Evolutionary conservation across 108 stramenopile genomes (phyloP), one percentile per base, ranked within the genome.

Genomic region (Nitzschia sp.): DNA sequence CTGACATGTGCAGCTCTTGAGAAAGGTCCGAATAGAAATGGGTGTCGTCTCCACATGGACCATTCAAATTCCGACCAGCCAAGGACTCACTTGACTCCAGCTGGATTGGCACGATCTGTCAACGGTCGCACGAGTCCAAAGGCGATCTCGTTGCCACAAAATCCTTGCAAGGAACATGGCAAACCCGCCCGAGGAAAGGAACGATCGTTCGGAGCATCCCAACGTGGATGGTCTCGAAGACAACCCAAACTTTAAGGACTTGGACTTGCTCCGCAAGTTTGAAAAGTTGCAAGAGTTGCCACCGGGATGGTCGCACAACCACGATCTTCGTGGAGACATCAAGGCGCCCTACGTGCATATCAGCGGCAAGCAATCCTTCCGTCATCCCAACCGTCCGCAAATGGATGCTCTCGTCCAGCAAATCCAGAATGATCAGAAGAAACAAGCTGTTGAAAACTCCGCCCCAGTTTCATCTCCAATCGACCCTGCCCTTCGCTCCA

Each of bases 301-400:
- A 9, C 56, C 50, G 9, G 72, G 72, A 44, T 67, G 72, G 67
- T 58, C 50, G 12, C 51, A 42, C 10, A 62, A 63, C 41, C 40
- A 7, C 25, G 54, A 70, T 14, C 41, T 38, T 22, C 10, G 25
- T 8, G 20, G 34, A 21, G 29, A 44, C 25, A 6, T 22, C n/a
- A 46, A 52, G 39, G 61, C 70, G 24, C 70, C 61, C 15, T 71
- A 39, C 42, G 15, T 71, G 12, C 70, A 71, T 46, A 52, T 29
- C 10, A 39, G 46, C 42, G 70, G 70, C 0, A 21, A 17, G 19
- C 61, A 46, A 12, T 54, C 52, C 19, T 71, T 29, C 29, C 67
- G 55, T 10, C 51, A 71, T 43, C 70, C 70, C 19, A 54, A 40
- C 25, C 39, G 53, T 2, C 25, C 46, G 17, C 46, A 17, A 48